Percentiles rank a stretch among this genome's conserved stretches.
These are phyloP conservation scores for Amylostereum chailletii DNA, from an alignment of 1,284 basidiomycete genomes.

Conservation along the genomic window DNA sequence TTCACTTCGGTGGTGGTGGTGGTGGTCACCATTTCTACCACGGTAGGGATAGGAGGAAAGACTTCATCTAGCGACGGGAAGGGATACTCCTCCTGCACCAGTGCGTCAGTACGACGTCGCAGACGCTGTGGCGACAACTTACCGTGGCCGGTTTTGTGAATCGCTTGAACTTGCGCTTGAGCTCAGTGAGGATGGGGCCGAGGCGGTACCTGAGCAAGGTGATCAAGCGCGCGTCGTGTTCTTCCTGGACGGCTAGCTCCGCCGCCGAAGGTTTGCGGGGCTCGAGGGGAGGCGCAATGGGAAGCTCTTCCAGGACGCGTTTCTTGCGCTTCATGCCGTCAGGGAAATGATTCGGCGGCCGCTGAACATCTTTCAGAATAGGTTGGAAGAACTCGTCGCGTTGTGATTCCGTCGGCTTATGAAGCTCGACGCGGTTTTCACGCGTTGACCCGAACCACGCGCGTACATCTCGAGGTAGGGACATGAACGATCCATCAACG, in stretches of 20 bases:
- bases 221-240: slow-evolving; percentile 73
- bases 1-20: too few species aligned
- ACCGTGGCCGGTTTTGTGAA: slow-evolving; percentile 82
- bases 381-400: slow-evolving; percentile 76
- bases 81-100: too few species aligned
- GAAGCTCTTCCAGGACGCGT: slow-evolving; percentile 80
- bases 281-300: slow-evolving; percentile 84
- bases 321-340: slow-evolving; percentile 83
- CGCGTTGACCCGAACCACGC: slow-evolving; percentile 85
- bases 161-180: slow-evolving; percentile 90
- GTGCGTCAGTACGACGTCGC: too few species aligned
- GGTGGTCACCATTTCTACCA: too few species aligned
- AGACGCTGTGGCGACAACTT: slow-evolving; percentile 19
- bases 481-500: slow-evolving; percentile 67
- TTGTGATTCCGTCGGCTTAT: slow-evolving; percentile 41
- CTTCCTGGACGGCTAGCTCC: slow-evolving; percentile 78
- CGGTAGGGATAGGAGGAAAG: too few species aligned
- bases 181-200: slow-evolving; percentile 79
- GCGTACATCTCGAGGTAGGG: slow-evolving; percentile 78
- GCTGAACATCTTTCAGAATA: slow-evolving; percentile 57
- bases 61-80: too few species aligned
- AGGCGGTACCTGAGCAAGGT: slow-evolving; percentile 85
- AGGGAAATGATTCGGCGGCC: slow-evolving; percentile 84
- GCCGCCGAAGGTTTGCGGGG: slow-evolving; percentile 77
- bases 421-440: slow-evolving; percentile 68